Evolutionary conservation across 768 basidiomycete species (phyloP), one percentile per base, ranked within the genome.

Genomic region (Obba rivulosa): DNA sequence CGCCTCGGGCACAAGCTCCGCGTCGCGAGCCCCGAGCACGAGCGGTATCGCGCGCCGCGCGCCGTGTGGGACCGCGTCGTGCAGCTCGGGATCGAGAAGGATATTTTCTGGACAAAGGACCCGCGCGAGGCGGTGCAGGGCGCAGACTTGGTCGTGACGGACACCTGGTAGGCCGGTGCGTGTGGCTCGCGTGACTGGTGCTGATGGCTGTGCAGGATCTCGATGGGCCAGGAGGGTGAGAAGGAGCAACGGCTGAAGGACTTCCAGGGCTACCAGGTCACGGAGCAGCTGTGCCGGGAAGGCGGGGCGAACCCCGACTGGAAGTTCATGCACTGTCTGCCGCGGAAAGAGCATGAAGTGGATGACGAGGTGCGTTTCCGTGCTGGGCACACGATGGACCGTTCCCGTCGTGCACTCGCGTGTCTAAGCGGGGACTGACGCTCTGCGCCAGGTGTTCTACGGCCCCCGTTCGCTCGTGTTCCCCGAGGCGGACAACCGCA

Each of bases 151-250:
- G 88, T 97, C 41, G 80, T 96, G 10, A 99, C 96, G 2, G 96
- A 99, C 65, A 99, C 96, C 3, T 99, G 95, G 92, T 91, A 51
- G 49, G 75, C 63, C 40, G 38, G 45, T 17, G 34, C 44, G 37
- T 37, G 28, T 34, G 24, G 35, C 28, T 10, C 23, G 34, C 21
- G 22, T 31, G 18, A 20, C 31, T 17, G 1, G 21, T 46, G 31
- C 39, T 23, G 11, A 20, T 41, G 14, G 1, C 16, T 22, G 13
- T 59, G n/a, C n/a, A 94, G 92, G 93, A 92, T 98, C 54, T 97
- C 95, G 2, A 98, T 99, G 96, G 96, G 96, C 16, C 92, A 96
- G 67, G 96, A 98, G 67, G 87, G 84, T 1, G 93, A 98, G 66
- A 92, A 93, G 54, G 88, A 73, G 25, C 82, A 91, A 57, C 83